A percentile compares a stretch with the other conserved stretches of the same genome.
Evolutionary conservation across 176 grass and related monocot species (phyloP).

Genomic region (Carex littledalei): DNA sequence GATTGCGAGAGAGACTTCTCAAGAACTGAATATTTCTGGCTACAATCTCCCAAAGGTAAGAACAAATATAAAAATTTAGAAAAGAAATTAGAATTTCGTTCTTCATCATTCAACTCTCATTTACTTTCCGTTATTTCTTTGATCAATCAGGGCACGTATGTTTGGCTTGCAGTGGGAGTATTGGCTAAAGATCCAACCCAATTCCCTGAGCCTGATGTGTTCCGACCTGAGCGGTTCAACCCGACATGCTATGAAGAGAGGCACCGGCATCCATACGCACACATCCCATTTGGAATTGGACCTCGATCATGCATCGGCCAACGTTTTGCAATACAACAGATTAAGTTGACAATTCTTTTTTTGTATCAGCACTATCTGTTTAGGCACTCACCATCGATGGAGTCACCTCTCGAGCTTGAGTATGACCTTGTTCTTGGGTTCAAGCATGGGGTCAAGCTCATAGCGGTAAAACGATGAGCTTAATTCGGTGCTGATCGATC

Average conservation of each 20-base stretch:
- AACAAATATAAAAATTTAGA: not conserved
- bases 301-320: slow-evolving; percentile 77
- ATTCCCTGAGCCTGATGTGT: slow-evolving; percentile 71
- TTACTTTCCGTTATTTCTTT: not conserved
- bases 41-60: slow-evolving; percentile 74
- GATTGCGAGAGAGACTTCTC: slow-evolving; percentile 82
- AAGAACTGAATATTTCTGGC: slow-evolving; percentile 59
- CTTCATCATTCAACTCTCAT: not conserved
- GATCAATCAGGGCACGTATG: slow-evolving; percentile 49
- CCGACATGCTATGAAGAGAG: slow-evolving; percentile 48
- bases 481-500: not conserved
- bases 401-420: slow-evolving; percentile 74
- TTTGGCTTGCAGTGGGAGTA: slow-evolving; percentile 86
- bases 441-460: slow-evolving; percentile 79
- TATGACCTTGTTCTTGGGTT: slow-evolving; percentile 79
- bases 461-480: slow-evolving; percentile 31
- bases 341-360: slow-evolving; percentile 70
- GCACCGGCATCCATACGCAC: slow-evolving; percentile 63
- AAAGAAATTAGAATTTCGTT: not conserved
- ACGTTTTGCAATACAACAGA: slow-evolving; percentile 79
- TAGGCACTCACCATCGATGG: slow-evolving; percentile 68
- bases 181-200: slow-evolving; percentile 71
- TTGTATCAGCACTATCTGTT: slow-evolving; percentile 68
- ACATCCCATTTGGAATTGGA: slow-evolving; percentile 82
- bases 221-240: slow-evolving; percentile 66